Evolutionary conservation across 2,329 filamentous ascomycete genomes (phyloP).

Genomic region (Cyphellophora europaea): DNA sequence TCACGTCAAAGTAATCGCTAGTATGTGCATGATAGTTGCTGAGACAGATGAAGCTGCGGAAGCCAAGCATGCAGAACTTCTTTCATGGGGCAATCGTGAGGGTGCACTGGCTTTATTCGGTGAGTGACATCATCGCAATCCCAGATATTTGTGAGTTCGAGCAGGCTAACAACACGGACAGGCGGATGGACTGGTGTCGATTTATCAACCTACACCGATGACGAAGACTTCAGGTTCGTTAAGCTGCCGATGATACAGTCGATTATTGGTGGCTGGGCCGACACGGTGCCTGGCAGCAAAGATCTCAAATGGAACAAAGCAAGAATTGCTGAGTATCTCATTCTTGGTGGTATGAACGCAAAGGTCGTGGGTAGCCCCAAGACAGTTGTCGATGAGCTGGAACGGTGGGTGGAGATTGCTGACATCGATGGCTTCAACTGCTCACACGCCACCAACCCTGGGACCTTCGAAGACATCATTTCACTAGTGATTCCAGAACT

Average conservation of each 20-base stretch:
- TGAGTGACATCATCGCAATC: too few relatives aligned
- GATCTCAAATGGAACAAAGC: conserved; percentile 29
- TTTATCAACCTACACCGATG: conserved; percentile 46
- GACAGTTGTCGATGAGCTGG: conserved; percentile 58
- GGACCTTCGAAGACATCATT: conserved; percentile 43
- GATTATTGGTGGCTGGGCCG: conserved; percentile 21
- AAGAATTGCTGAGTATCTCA: conserved; percentile 36
- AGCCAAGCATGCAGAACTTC: conserved; percentile 42
- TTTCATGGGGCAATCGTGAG: conserved; percentile 43
- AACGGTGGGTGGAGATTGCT: conserved; percentile 57
- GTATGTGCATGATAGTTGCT: conserved; percentile 41
- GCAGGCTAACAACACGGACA: too few relatives aligned
- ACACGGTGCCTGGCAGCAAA: conserved; percentile 23
- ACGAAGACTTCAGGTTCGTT: conserved; percentile 48
- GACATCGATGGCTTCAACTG: conserved; percentile 67
- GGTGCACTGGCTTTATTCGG: conserved; percentile 48
- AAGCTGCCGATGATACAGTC: conserved; percentile 43
- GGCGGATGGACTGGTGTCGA: conserved; percentile 54
- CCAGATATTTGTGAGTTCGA: too few relatives aligned
- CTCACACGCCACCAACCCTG: conserved; percentile 40
- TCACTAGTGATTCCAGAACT: conserved; percentile 41
- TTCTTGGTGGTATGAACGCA: conserved; percentile 40
- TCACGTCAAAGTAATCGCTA: conserved; percentile 47
- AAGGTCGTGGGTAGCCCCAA: conserved; percentile 47
- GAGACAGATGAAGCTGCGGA: conserved; percentile 44